Conservation (phyloP, 164 flowering plant species). For the Buxus sempervirens region DNA sequence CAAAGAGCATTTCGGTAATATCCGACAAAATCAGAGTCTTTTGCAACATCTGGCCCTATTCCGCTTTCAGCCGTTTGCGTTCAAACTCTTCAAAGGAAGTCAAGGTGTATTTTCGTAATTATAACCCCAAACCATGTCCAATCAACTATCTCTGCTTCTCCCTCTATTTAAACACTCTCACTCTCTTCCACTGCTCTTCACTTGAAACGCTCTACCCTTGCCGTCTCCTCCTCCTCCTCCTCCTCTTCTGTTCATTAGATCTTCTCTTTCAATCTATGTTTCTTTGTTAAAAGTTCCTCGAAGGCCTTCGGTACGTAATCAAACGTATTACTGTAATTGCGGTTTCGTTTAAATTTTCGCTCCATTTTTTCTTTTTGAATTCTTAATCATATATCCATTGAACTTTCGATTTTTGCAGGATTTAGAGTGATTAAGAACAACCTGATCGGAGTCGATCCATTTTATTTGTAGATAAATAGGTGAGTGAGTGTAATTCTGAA, state of each 20-base stretch:
- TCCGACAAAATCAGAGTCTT: slow-evolving; percentile 49
- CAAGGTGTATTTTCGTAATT: slow-evolving; percentile 44
- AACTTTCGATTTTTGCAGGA: not conserved
- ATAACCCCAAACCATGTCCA: not conserved
- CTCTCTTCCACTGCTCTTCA: slow-evolving; percentile 4
- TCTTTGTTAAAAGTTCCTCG: slow-evolving; percentile 2
- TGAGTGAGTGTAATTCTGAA: not conserved
- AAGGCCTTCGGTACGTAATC: not conserved
- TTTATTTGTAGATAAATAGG: too few species aligned
- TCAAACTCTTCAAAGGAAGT: slow-evolving; percentile 29
- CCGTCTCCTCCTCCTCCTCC: slow-evolving; percentile 3
- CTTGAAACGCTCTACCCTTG: too few species aligned
- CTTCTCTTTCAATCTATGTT: slow-evolving; percentile 19
- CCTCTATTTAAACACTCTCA: slow-evolving; percentile 26
- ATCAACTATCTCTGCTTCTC: slow-evolving; percentile 7
- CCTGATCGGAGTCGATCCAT: not conserved
- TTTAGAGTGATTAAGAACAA: not conserved
- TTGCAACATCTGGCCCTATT: slow-evolving; percentile 52
- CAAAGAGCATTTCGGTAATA: slow-evolving; percentile 42
- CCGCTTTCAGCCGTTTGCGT: slow-evolving; percentile 38
- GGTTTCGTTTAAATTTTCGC: too few species aligned
- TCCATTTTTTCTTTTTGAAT: too few species aligned
- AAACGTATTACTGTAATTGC: not conserved
- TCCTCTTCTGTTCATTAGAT: not conserved
- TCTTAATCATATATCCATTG: too few species aligned